Evolutionary conservation across 1,284 basidiomycete species (phyloP), one percentile per base, ranked within the genome.

Genomic region (Ceratobasidium sp.): DNA sequence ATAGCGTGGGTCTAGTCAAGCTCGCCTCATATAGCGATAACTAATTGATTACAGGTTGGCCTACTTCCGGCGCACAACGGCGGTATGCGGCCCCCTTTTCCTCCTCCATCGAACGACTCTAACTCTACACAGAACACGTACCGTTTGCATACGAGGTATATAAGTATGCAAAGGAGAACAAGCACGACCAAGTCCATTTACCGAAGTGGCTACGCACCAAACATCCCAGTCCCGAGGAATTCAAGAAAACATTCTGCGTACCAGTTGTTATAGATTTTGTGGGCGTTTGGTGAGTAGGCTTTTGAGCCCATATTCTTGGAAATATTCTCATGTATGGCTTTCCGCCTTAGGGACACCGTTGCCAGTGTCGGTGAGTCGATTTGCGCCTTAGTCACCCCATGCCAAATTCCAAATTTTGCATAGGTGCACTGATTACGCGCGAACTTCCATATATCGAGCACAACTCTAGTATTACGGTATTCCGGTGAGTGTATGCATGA

Each of bases 1-100:
- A 69, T 29, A 60, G 49, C 12, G 68, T 69, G n/a, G 32, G 68
- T 31, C 7, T 1, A 6, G 56, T 3, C 45, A 50, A 5, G 10
- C 17, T 27, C 55, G 22, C 4, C 54, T 15, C 42, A 22, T 2
- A 15, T 3, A 2, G 17, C 12, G 20, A 3, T 38, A 12, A 12
- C 31, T 17, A 15, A 29, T 54, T 10, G 27, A 20, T 25, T 3
- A 3, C 13, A 45, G 43, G 43, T 45, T 45, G 43, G 43, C 17
- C 43, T 45, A 45, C 43, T 45, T 45, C 43, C 43, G 3, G 22
- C 17, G 15, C 43, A 45, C 15, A 45, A 45, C 13, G 43, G 6
- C 15, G 43, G 43, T 45, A 45, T 22, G 43, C 13, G 17, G 5
- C 22, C 43, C 22, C 43, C 17, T 15, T 45, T n/a, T 15, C 43